Evolutionary conservation across 345 rosid genomes (phyloP), one percentile per base, ranked within the genome.

Genomic region (Salix suchowensis): DNA sequence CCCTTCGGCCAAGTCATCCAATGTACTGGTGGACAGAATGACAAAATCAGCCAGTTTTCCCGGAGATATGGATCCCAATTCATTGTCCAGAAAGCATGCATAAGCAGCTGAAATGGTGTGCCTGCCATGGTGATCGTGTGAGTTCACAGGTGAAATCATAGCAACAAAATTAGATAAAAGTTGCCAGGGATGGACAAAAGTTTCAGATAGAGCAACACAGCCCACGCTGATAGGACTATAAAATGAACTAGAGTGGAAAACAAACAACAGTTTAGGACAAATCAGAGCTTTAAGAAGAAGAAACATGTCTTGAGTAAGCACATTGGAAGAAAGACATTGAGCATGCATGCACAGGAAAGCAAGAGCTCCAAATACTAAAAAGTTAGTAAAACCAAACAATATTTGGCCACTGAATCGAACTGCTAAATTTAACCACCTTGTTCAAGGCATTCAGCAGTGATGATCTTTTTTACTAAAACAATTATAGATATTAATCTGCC

Each of bases 21-120:
- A 92, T 0, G 93, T 91, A 74, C 72, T 48, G 10, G 87, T 61
- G 12, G 97, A 88, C 67, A 94, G 75, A 54, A 91, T 24, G 1
- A 90, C 94, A 48, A 95, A 95, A 80, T 95, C 97, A 6, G 98
- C 97, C 4, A 92, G 78, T 78, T 92, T 95, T n/a, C 89, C 93
- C 0, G 88, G 76, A 19, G 97, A 80, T 71, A 92, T 73, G 32
- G 97, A 94, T 80, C 98, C 97, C 82, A 92, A 48, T n/a, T 87
- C 84, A 9, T 83, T 74, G 72, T 94, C 97, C 3, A 91, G 89
- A 83, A 94, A 92, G 79, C 95, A 89, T n/a, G 92, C 91, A 44
- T 71, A 76, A 72, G 97, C 97, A 23, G 98, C 98, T 71, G 94
- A 89, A 64, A 91, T 88, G 1, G 98, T 94, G 79, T 88, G 87